These are phyloP conservation scores for Zygosaccharomyces siamensis DNA, from an alignment of 805 yeast genomes.

Conservation along the genomic window DNA sequence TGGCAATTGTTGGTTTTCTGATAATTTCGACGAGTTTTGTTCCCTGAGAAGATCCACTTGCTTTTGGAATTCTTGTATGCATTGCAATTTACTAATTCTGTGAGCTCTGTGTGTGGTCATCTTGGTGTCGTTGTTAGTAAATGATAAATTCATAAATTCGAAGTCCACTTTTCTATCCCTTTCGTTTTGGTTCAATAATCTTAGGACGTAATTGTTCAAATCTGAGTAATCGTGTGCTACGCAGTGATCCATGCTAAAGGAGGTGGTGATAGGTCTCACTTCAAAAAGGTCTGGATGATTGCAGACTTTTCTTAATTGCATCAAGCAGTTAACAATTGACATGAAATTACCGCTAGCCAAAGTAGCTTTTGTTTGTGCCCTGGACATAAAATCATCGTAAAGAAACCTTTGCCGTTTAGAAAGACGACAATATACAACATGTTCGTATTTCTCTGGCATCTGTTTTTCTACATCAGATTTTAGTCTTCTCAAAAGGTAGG, in stretches of 20 bases:
- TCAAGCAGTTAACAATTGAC: conserved; percentile 91
- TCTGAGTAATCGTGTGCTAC: conserved; percentile 48
- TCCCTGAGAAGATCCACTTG: conserved; percentile 43
- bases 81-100: conserved; percentile 42
- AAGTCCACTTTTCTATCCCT: conserved; percentile 40
- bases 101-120: conserved; percentile 45
- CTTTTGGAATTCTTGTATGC: conserved; percentile 42
- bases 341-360: conserved; percentile 90
- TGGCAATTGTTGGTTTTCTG: conserved; percentile 17
- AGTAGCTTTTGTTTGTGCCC: conserved; percentile 93
- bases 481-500: conserved; percentile 83
- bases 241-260: conserved; percentile 68
- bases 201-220: conserved; percentile 40
- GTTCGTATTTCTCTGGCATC: conserved; percentile 98
- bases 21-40: conserved; percentile 8
- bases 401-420: conserved; percentile 88
- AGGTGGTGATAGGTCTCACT: conserved; percentile 89
- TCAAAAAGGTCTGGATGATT: conserved; percentile 97
- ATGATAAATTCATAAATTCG: conserved; percentile 55
- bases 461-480: conserved; percentile 97
- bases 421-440: conserved; percentile 83
- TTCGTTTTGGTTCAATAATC: conserved; percentile 13
- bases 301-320: conserved; percentile 97
- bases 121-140: conserved; percentile 43
- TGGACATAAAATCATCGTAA: conserved; percentile 94